Evolutionary conservation across 345 rosid genomes (phyloP).

Genomic region (Linum trigynum): DNA sequence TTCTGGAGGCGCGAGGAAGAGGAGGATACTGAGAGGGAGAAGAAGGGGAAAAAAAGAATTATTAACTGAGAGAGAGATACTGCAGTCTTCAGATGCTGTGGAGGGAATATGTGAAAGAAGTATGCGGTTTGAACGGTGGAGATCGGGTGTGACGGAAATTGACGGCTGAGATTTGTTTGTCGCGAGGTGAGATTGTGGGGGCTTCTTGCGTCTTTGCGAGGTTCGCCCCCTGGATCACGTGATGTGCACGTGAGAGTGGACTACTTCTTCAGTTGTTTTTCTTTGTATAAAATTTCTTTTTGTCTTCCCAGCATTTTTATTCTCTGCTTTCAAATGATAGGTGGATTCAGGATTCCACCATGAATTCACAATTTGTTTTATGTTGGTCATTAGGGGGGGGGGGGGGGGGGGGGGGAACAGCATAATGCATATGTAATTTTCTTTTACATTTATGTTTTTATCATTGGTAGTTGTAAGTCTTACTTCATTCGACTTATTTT

Average conservation of each 20-base stretch:
- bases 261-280: not conserved
- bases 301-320: not conserved
- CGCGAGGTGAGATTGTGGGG: not conserved
- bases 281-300: not conserved
- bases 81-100: not conserved
- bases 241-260: not conserved
- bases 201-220: too few relatives aligned
- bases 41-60: not conserved
- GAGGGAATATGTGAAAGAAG: not conserved
- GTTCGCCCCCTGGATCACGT: not conserved
- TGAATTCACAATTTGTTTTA: too few relatives aligned
- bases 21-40: not conserved
- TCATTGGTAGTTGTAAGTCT: too few relatives aligned
- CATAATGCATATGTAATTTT: too few relatives aligned
- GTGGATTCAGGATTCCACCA: too few relatives aligned
- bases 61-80: not conserved
- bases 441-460: too few relatives aligned
- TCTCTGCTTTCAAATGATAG: too few relatives aligned
- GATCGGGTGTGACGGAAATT: not conserved
- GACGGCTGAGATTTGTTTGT: slow-evolving; percentile 1
- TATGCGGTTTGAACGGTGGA: slow-evolving; percentile 2
- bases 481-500: too few relatives aligned
- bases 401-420: too few relatives aligned
- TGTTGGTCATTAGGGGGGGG: too few relatives aligned
- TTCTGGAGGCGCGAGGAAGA: not conserved